Conservation (phyloP, 2,329 filamentous ascomycete genomes). For the Pyrenophora tritici-repentis region DNA sequence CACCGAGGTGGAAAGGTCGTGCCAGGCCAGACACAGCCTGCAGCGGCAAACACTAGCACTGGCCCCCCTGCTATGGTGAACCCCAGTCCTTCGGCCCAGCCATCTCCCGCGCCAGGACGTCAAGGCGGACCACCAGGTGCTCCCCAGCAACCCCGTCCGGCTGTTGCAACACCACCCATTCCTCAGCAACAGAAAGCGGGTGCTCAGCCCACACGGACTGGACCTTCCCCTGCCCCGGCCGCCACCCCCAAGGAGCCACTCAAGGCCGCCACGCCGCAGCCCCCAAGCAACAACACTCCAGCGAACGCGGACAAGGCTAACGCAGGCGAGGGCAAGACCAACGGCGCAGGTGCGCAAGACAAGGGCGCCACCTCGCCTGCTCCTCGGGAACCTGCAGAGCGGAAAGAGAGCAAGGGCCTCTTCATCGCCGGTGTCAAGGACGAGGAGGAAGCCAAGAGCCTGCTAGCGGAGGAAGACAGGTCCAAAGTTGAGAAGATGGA, state of each 20-base stretch:
- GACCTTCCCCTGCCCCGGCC: conserved; percentile 49
- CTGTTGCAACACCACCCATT: conserved; percentile 44
- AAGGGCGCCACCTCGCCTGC: conserved; percentile 44
- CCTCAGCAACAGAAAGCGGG: conserved; percentile 50
- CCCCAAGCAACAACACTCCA: conserved; percentile 40
- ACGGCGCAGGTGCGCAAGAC: conserved; percentile 54
- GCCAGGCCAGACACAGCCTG: conserved; percentile 46
- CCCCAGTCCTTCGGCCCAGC: conserved; percentile 46
- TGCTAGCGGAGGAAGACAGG: conserved; percentile 83
- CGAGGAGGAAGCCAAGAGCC: conserved; percentile 79
- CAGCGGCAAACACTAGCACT: conserved; percentile 42
- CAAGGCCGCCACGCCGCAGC: conserved; percentile 58
- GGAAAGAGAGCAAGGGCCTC: conserved; percentile 74
- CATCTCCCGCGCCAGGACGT: conserved; percentile 43
- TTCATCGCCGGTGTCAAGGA: conserved; percentile 87
- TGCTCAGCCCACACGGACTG: conserved; percentile 45
- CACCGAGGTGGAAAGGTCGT: conserved; percentile 81
- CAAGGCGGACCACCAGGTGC: conserved; percentile 36
- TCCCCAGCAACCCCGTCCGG: conserved; percentile 42
- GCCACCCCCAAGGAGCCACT: conserved; percentile 51
- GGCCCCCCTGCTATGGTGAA: conserved; percentile 46
- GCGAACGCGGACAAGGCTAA: conserved; percentile 48
- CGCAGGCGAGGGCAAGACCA: conserved; percentile 52
- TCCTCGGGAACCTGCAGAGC: conserved; percentile 60
- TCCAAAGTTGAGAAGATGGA: conserved; percentile 71